Percentiles rank a stretch among this genome's conserved stretches.
Conservation (phyloP, 192 early-diverging fungal species). For the Radiomyces spectabilis region DNA sequence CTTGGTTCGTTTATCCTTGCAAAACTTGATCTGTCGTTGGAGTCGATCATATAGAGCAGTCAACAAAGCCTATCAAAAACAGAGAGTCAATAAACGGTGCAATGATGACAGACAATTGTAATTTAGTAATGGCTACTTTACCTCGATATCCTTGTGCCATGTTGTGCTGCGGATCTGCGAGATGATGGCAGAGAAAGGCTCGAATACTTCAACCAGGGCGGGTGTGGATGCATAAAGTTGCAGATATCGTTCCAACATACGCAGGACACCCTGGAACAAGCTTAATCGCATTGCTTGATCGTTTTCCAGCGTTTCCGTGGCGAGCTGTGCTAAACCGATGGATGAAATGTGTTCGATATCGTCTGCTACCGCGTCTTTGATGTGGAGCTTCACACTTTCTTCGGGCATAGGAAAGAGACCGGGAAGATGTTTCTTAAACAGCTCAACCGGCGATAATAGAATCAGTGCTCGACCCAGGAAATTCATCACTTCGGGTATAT, state of each 20-base stretch:
- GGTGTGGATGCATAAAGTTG: conserved; percentile 50
- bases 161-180: conserved; percentile 5
- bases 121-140: background rate
- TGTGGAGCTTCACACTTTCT: conserved; percentile 17
- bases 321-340: conserved; percentile 7
- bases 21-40: conserved; percentile 42
- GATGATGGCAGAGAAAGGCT: conserved; percentile 27
- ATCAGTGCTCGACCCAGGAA: conserved; percentile 42
- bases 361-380: conserved; percentile 13
- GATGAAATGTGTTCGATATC: conserved; percentile 1
- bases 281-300: conserved; percentile 23
- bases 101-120: background rate
- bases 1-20: conserved; percentile 39
- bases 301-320: background rate
- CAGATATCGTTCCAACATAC: conserved; percentile 36
- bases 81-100: background rate
- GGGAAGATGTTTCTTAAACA: conserved; percentile 21
- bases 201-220: conserved; percentile 60
- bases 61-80: conserved; percentile 20
- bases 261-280: conserved; percentile 27
- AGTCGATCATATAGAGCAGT: conserved; percentile 30
- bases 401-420: conserved; percentile 40
- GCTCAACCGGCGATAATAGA: conserved; percentile 34
- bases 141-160: conserved; percentile 26
- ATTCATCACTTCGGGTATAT: conserved; percentile 68